phyloP scores from a whole-genome alignment of 2,329 filamentous ascomycete species.

The Fusarium sublunatum region DNA sequence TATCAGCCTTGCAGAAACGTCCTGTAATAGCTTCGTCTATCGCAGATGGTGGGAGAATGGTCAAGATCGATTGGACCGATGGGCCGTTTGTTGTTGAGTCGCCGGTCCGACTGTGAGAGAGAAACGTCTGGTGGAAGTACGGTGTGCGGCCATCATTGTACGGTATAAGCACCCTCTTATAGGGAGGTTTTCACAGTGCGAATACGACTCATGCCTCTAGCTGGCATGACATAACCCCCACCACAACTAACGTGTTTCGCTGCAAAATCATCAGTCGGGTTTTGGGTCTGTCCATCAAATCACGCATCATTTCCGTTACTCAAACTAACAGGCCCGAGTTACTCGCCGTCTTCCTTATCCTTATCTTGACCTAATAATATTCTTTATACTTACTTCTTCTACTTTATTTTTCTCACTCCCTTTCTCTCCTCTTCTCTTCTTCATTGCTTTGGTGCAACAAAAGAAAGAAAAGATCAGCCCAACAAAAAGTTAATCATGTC shows the following conservation, averaged over 20 bases:
- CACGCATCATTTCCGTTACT: conserved; percentile 47
- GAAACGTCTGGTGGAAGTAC: background rate
- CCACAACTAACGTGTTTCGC: conserved; percentile 44
- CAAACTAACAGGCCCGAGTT: conserved; percentile 30
- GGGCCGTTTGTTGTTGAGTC: conserved; percentile 37
- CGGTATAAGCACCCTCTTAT: background rate
- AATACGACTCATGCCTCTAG: conserved; percentile 22
- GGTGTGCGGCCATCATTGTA: conserved; percentile 23
- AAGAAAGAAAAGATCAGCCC: conserved; percentile 11
- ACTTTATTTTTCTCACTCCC: conserved; percentile 1
- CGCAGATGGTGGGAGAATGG: conserved; percentile 36
- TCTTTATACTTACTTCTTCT: conserved; percentile 15
- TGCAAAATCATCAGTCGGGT: conserved; percentile 39
- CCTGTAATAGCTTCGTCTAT: conserved; percentile 30
- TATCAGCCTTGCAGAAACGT: conserved; percentile 41
- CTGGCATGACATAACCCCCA: conserved; percentile 46
- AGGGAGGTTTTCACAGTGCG: conserved; percentile 7
- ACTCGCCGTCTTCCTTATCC: conserved; percentile 33
- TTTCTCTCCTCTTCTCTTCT: conserved; percentile 31
- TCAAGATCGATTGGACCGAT: conserved; percentile 42
- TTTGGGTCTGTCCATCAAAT: conserved; percentile 43
- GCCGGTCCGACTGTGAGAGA: conserved; percentile 38
- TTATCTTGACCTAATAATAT: conserved; percentile 22
- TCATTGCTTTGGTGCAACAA: conserved; percentile 28
- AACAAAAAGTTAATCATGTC: conserved; percentile 56